These are phyloP conservation scores for Xylaria castorea DNA, from an alignment of 495 filamentous ascomycete species.

Conservation along the genomic window DNA sequence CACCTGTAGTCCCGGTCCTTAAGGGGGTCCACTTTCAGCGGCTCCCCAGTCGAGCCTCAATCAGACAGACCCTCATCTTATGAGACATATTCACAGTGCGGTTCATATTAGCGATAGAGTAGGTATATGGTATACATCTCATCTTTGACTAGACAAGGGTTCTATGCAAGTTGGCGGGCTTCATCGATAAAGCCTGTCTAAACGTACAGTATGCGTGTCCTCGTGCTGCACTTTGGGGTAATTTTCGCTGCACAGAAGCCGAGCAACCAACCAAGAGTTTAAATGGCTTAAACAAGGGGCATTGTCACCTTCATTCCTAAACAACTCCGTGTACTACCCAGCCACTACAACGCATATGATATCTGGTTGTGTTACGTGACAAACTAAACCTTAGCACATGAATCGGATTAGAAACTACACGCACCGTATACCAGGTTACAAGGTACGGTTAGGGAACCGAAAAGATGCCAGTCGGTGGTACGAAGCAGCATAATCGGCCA, in stretches of 20 bases:
- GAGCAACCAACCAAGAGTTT: background rate
- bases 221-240: background rate
- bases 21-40: background rate
- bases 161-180: background rate
- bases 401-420: background rate
- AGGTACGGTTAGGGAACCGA: background rate
- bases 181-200: background rate
- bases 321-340: constrained; percentile 3
- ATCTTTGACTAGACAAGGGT: background rate
- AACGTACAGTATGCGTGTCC: background rate
- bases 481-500: background rate
- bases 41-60: background rate
- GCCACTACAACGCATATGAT: constrained; percentile 2
- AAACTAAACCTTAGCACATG: background rate
- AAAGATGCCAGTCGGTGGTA: background rate
- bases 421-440: background rate
- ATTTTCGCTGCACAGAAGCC: background rate
- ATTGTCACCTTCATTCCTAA: background rate
- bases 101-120: constrained; percentile 2
- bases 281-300: background rate
- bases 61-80: background rate
- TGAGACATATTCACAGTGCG: background rate
- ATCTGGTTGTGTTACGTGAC: background rate
- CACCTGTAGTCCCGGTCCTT: background rate
- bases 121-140: background rate